Evolutionary conservation across 2,329 filamentous ascomycete species (phyloP), one percentile per base, ranked within the genome.

Genomic region (Exophiala sp.): DNA sequence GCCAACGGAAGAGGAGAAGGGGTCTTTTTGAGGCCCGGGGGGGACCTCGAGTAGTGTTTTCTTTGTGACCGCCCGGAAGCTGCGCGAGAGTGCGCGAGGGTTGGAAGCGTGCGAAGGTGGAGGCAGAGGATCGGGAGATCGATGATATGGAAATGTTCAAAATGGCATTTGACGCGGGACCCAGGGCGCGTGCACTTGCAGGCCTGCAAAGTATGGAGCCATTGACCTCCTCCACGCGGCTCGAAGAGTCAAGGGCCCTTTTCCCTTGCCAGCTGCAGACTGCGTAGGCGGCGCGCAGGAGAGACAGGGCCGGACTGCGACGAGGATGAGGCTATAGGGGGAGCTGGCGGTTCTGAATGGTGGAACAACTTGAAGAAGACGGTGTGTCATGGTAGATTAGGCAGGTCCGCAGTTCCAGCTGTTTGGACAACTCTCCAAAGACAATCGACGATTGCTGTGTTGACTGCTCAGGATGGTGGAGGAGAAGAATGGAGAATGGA

Each of bases 91-190:
- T 29, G 37, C 24, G 46, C 46, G 46, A 48, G 8, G 14, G 13
- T 49, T 13, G 30, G 21, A 21, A 29, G 30, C 37, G 34, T 41
- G 41, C 34, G 41, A 40, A 44, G 32, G 48, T 44, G 42, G 42
- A 35, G 21, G 34, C 30, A 38, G 34, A 32, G 43, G 18, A 41
- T 39, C 44, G 40, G 44, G 45, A 27, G 53, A 52, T 52, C 45
- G 46, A 48, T 43, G 38, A 34, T 43, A 56, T 56, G 54, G 47
- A 56, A 56, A 56, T 51, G 46, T 56, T 50, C 50, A 46, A 27
- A 56, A 56, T 56, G 41, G 54, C 54, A 56, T 56, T 48, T 37
- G 16, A 37, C 34, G 34, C 34, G 34, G 34, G 34, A 37, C 7
- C 34, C 7, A n/a, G 11, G 34, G 34, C 34, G 34, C 34, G 34